Conservation (phyloP, 2,329 filamentous ascomycete genomes). For the Sporothrix protearum region DNA sequence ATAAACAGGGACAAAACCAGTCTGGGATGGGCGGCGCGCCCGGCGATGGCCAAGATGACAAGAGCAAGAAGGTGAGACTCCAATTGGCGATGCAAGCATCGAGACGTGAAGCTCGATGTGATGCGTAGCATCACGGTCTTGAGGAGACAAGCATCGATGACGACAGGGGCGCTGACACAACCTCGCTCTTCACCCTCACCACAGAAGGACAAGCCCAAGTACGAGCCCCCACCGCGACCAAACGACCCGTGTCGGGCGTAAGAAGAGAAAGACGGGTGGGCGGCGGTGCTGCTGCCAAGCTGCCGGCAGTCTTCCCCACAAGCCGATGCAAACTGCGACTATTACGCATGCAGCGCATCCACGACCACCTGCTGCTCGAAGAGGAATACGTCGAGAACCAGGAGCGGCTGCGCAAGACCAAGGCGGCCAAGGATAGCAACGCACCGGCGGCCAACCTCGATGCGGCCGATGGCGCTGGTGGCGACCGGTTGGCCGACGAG, state of each 20-base stretch:
- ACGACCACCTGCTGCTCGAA: conserved; percentile 93
- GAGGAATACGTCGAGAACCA: conserved; percentile 99
- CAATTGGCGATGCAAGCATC: background rate
- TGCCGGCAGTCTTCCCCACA: conserved; percentile 89
- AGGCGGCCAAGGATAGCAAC: conserved; percentile 69
- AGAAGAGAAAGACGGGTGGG: conserved; percentile 97
- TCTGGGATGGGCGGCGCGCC: conserved; percentile 73
- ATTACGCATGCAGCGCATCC: conserved; percentile 95
- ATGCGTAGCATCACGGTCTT: background rate
- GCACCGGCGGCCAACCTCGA: conserved; percentile 67
- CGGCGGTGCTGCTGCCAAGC: conserved; percentile 89
- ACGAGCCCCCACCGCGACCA: conserved; percentile 94
- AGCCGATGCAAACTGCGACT: conserved; percentile 97
- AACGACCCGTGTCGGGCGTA: conserved; percentile 92
- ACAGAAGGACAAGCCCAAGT: conserved; percentile 99
- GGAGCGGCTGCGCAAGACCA: conserved; percentile 89
- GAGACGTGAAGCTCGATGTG: background rate
- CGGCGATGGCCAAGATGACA: conserved; percentile 74
- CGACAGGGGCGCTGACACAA: conserved; percentile 12
- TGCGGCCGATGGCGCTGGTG: conserved; percentile 43
- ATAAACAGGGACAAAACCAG: conserved; percentile 73
- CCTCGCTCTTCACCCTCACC: background rate
- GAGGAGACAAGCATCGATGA: background rate
- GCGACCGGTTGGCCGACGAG: conserved; percentile 89
- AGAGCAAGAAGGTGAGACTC: conserved; percentile 81